Conservation (phyloP, 768 basidiomycete genomes). For the Mycena capillaripes region DNA sequence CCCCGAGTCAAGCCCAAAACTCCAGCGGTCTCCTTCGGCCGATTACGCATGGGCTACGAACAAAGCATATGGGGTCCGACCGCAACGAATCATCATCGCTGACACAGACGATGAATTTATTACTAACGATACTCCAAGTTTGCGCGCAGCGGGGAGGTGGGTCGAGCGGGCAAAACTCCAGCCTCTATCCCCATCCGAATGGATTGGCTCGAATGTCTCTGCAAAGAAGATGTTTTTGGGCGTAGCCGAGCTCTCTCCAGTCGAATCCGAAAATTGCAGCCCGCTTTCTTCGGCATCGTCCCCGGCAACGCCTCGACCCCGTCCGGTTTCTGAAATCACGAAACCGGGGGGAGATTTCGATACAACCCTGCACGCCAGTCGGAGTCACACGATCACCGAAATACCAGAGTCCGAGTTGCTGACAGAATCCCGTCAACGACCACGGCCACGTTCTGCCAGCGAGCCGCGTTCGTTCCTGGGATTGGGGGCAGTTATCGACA, state of each 20-base stretch:
- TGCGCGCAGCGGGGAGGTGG: slow-evolving; percentile 14
- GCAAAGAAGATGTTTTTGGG: slow-evolving; percentile 1
- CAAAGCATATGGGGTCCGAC: slow-evolving; percentile 3
- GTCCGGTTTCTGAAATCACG: slow-evolving; percentile 12
- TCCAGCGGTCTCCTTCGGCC: not conserved
- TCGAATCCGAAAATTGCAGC: slow-evolving; percentile 21
- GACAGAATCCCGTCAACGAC: slow-evolving; percentile 25
- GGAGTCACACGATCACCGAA: slow-evolving; percentile 11
- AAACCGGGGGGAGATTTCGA: slow-evolving; percentile 19
- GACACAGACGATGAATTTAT: slow-evolving; percentile 8
- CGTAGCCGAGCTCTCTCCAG: not conserved
- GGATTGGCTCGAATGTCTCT: slow-evolving; percentile 25
- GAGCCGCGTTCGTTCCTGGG: slow-evolving; percentile 36
- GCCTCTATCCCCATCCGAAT: slow-evolving; percentile 31
- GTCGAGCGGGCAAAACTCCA: slow-evolving; percentile 11
- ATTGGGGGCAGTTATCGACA: not conserved
- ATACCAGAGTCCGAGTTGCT: slow-evolving; percentile 7
- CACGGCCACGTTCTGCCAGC: slow-evolving; percentile 35
- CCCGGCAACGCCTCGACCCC: slow-evolving; percentile 31
- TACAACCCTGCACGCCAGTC: not conserved
- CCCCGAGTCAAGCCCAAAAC: not conserved
- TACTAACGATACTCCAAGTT: slow-evolving; percentile 2
- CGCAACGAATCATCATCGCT: slow-evolving; percentile 25
- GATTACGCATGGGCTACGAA: slow-evolving; percentile 17
- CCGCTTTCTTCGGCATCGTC: slow-evolving; percentile 18